A percentile compares a stretch with the other conserved stretches of the same genome.
phyloP scores from a whole-genome alignment of 169 alveolate species.

The Eimeria brunetti region DNA sequence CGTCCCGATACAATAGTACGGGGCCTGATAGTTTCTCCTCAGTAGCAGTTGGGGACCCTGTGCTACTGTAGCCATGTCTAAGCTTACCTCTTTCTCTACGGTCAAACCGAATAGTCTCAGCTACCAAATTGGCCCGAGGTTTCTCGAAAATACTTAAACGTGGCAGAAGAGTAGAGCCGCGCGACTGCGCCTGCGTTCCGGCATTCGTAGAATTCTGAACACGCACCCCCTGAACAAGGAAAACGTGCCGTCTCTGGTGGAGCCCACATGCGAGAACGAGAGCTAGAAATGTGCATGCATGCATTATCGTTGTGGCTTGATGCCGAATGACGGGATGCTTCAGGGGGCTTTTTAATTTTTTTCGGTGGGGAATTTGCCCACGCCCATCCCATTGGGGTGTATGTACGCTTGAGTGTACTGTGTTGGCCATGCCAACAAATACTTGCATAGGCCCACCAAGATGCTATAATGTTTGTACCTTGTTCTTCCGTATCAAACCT shows the following conservation, averaged over 20 bases:
- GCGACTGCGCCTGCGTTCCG: neutral
- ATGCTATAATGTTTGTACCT: neutral
- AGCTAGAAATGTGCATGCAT: slow-evolving; percentile 12
- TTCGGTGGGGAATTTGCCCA: neutral
- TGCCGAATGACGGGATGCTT: neutral
- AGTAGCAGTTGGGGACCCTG: neutral
- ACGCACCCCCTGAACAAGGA: slow-evolving; percentile 49
- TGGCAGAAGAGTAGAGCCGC: neutral
- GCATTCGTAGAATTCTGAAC: slow-evolving; percentile 13
- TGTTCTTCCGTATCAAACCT: neutral
- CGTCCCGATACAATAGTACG: slow-evolving; percentile 17
- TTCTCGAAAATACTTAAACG: slow-evolving; percentile 2
- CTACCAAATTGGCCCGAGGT: slow-evolving; percentile 2
- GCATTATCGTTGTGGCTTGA: slow-evolving; percentile 29
- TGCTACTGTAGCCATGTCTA: neutral
- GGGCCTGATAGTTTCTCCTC: slow-evolving; percentile 17
- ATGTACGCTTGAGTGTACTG: neutral
- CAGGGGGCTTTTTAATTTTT: neutral
- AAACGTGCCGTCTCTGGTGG: slow-evolving; percentile 9
- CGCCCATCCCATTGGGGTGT: neutral
- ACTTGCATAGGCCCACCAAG: neutral
- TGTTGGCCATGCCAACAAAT: no score
- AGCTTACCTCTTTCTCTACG: slow-evolving; percentile 28
- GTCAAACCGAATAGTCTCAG: slow-evolving; percentile 24
- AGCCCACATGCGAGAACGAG: neutral